Evolutionary conservation across 352 stramenopile species (phyloP), one percentile per base, ranked within the genome.

Genomic region (Peronosclerospora sorghi): DNA sequence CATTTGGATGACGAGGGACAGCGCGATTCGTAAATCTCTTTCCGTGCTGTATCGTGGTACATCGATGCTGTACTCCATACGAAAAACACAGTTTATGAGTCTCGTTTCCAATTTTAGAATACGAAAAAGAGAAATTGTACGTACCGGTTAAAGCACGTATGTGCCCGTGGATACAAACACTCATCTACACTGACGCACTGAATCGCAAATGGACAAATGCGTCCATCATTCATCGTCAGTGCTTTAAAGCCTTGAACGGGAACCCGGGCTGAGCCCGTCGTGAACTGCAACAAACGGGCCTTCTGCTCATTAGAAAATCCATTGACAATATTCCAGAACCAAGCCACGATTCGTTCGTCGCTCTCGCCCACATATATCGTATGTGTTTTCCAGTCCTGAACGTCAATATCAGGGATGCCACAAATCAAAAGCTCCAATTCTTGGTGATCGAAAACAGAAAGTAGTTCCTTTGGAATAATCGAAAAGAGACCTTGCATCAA

Each of bases 351-450:
- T 57, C 93, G 83, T 18, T 87, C 70, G 40, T 89, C 77, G 30
- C 66, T 66, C 47, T 86, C 73, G 29, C 76, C 80, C 32, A 89
- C 75, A 73, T 98, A 98, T 64, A 97, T 95, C 42, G 96, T 99
- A 62, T 99, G 94, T 45, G 84, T 83, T 56, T 97, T 95, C 68
- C 96, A 89, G 63, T 98, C 93, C 32, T 86, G 56, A 38, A 97
- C 79, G 59, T 99, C 93, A 45, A 99, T 97, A 41, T 98, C 89
- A 12, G 95, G 95, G 55, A 99, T 89, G 17, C 96, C 96, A 38
- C 90, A 98, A 46, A 98, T 98, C 27, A 98, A 66, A 19, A 99
- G 74, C 59, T 99, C 94, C 21, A 99, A 71, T 59, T 99, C 94
- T 51, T 95, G 86, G 37, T 97, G 86, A 42, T 95, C 96, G 56